Base-by-base conservation (phyloP, 164 flowering plant genomes). In the Amborella trichopoda region DNA sequence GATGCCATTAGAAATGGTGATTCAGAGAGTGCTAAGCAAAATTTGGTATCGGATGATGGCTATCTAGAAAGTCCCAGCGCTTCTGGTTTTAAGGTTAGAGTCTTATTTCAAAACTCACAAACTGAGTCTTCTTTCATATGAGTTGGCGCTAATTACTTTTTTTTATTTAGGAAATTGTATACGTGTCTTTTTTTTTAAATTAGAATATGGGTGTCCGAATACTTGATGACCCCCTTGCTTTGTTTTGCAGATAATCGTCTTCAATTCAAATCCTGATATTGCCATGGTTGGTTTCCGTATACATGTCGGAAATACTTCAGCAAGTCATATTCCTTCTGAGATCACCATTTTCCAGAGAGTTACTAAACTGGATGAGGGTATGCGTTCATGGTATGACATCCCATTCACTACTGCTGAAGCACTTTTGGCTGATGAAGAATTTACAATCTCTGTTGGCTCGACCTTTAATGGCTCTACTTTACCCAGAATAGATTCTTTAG, bases 241-340 rank as follows among this genome's bases (percentile, higher is more conserved):
- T 48, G 55, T 44, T 21, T 54, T 16, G 40, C 90, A 93, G 99
- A 59, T 93, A 51, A 70, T 89, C 34, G 80, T 88, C n/a, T 69
- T 83, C 51, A 93, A 93, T 59, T 76, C 94, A 51, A 93, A 93
- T 60, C 99, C 95, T 41, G 99, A 93, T 64, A 76, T 88, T 40
- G 96, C 88, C 44, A 93, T 93, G 95, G 99, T 93, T 66, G 99
- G 99, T 34, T 61, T 88, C 40, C 96, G 99, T 38, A 56, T 85
- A 26, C 91, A 93, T 38, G 99, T 93, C 58, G 99, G 99, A 26
- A 88, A 72, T 62, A 74, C 89, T 23, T 88, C 99, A 39, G 75
- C 84, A 25, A 93, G 67, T 53, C 86, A 79, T 55, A 88, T 88
- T 46, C 99, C 99, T 42, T 82, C 96, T 45, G 77, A 72, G 18